Conservation (phyloP, 768 basidiomycete species). For the Trichaptum fuscoviolaceum region DNA sequence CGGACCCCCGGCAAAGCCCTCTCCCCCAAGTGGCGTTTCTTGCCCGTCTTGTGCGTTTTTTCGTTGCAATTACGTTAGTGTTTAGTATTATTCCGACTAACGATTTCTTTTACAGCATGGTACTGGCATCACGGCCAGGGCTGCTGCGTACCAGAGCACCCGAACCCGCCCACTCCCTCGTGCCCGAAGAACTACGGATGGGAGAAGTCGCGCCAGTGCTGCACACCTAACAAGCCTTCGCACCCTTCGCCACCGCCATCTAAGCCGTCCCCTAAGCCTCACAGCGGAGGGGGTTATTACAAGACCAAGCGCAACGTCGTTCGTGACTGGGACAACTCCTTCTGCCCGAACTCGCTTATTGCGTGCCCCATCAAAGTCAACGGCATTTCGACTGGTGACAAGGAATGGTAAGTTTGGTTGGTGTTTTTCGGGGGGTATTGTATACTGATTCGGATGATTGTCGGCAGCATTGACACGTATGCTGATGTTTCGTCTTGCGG, state of each 20-base stretch:
- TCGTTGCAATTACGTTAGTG: background rate
- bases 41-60: constrained; percentile 5
- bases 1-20: background rate
- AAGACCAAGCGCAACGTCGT: constrained; percentile 6
- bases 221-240: constrained; percentile 12
- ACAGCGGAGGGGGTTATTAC: background rate
- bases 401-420: constrained; percentile 16
- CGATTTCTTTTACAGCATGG: constrained; percentile 8
- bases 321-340: background rate
- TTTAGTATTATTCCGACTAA: background rate
- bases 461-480: constrained; percentile 26
- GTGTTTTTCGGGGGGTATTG: background rate
- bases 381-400: constrained; percentile 9
- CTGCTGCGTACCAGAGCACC: constrained; percentile 16
- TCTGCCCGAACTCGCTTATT: constrained; percentile 13
- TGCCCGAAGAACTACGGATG: constrained; percentile 11
- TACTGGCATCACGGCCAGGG: constrained; percentile 13
- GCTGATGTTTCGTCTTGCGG: constrained; percentile 35
- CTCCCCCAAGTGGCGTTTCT: background rate
- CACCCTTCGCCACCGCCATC: constrained; percentile 6
- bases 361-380: constrained; percentile 14
- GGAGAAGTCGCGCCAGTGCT: constrained; percentile 13
- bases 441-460: background rate
- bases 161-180: constrained; percentile 12
- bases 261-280: constrained; percentile 11